Evolutionary conservation across 129 eudicot species (phyloP).

Genomic region (Escallonia herrerae): DNA sequence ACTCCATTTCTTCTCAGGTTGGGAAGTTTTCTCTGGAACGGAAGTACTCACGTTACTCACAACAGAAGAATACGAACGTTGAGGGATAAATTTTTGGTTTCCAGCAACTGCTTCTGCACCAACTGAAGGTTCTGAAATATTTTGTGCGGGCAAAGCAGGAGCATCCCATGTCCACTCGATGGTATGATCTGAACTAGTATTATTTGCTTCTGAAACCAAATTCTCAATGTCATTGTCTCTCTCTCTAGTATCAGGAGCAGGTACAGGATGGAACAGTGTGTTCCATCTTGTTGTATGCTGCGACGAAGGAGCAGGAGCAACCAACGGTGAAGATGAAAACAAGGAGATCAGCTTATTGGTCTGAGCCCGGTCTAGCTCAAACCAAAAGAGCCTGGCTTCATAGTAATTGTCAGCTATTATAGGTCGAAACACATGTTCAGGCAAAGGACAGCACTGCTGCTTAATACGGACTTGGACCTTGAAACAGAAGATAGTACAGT

Average conservation of each 20-base stretch:
- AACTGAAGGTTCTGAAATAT: not conserved
- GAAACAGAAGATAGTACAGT: constrained; percentile 8
- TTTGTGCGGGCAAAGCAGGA: not conserved
- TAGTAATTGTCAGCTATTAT: constrained; percentile 52
- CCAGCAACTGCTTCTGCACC: not conserved
- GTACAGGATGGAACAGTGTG: constrained; percentile 1
- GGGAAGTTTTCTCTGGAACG: not conserved
- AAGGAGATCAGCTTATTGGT: constrained; percentile 31
- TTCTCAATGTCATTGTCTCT: constrained; percentile 1
- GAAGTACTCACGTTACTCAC: not conserved
- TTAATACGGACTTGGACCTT: constrained; percentile 44
- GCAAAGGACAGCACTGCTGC: constrained; percentile 29
- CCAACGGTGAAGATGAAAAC: constrained; percentile 33
- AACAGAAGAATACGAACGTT: constrained; percentile 5
- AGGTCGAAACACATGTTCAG: constrained; percentile 47
- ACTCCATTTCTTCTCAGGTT: constrained; percentile 34
- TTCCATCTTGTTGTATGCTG: constrained; percentile 19
- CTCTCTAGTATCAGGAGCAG: constrained; percentile 6
- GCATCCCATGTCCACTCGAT: not conserved
- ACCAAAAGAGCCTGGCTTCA: constrained; percentile 41
- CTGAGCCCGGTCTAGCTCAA: constrained; percentile 67
- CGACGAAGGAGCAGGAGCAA: constrained; percentile 9
- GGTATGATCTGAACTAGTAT: not conserved
- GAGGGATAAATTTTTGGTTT: not conserved
- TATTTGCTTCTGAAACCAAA: constrained; percentile 7